These are phyloP conservation scores for Aethionema arabicum DNA, from an alignment of 345 rosid genomes.

Conservation along the genomic window DNA sequence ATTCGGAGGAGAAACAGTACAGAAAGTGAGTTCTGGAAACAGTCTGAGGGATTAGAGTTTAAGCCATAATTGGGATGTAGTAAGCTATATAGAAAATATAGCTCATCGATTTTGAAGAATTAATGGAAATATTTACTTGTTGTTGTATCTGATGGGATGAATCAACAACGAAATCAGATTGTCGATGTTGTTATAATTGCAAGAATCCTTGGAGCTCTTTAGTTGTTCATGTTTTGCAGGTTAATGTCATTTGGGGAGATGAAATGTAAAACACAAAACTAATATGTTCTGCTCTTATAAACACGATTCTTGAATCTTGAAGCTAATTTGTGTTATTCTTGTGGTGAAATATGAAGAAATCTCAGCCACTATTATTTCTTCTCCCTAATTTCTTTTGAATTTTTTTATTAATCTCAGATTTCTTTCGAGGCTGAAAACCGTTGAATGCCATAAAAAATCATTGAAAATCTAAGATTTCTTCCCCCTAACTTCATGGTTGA, in stretches of 20 bases:
- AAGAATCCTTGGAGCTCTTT: constrained; percentile 94
- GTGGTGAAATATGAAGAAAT: too few species aligned
- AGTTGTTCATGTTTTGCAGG: constrained; percentile 92
- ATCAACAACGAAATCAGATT: constrained; percentile 97
- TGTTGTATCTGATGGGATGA: too few species aligned
- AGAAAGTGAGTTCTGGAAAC: constrained; percentile 98
- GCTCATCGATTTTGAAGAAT: constrained; percentile 46
- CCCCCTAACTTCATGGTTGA: too few species aligned
- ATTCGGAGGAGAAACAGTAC: too few species aligned
- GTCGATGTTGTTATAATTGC: constrained; percentile 98
- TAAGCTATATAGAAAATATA: constrained; percentile 52
- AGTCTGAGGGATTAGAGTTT: constrained; percentile 90
- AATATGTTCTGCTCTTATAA: too few species aligned
- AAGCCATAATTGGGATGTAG: constrained; percentile 73
- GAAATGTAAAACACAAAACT: constrained; percentile 82
- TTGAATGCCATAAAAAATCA: too few species aligned
- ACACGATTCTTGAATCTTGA: background rate
- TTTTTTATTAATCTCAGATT: too few species aligned
- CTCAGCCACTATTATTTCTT: too few species aligned
- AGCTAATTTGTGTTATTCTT: constrained; percentile 7
- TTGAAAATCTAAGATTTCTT: too few species aligned
- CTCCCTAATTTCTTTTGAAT: too few species aligned
- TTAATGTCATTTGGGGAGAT: constrained; percentile 98
- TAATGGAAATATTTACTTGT: constrained; percentile 77
- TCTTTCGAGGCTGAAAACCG: too few species aligned